Evolutionary conservation across 768 basidiomycete species (phyloP).

Genomic region (Galerina marginata): DNA sequence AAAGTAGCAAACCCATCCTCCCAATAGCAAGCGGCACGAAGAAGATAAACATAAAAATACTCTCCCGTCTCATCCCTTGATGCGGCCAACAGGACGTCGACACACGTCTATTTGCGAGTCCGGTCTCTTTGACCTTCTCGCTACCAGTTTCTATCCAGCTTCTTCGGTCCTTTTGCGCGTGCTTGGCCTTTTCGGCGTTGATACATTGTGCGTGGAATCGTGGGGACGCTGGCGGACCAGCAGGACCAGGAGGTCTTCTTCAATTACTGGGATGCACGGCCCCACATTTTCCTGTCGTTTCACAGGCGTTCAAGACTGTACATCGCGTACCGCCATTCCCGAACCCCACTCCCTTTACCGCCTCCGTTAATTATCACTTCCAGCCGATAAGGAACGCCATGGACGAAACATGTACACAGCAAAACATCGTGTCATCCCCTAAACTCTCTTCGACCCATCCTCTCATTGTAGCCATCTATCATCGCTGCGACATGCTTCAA

Average conservation of each 20-base stretch:
- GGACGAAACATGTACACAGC: too few relatives aligned
- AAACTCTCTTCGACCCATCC: too few relatives aligned
- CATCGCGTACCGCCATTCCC: not conserved
- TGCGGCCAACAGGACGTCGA: constrained; percentile 2
- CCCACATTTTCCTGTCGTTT: not conserved
- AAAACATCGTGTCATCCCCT: too few relatives aligned
- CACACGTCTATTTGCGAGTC: constrained; percentile 2
- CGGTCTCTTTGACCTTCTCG: not conserved
- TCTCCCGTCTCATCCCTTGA: constrained; percentile 19
- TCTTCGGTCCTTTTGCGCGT: too few relatives aligned
- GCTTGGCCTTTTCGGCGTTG: too few relatives aligned
- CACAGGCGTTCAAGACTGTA: not conserved
- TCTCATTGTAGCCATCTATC: too few relatives aligned
- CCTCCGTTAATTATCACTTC: not conserved
- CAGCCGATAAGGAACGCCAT: not conserved
- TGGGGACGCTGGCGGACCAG: too few relatives aligned
- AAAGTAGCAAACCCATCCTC: not conserved
- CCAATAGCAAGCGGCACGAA: not conserved
- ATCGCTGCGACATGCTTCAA: not conserved
- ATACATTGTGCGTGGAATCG: too few relatives aligned
- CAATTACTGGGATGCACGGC: not conserved
- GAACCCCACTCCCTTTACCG: constrained; percentile 11
- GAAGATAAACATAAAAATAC: constrained; percentile 9
- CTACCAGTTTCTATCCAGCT: too few relatives aligned
- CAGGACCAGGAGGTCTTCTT: too few relatives aligned